Base-by-base conservation (phyloP, 176 grass and related monocot genomes). In the Oryza coarctata region DNA sequence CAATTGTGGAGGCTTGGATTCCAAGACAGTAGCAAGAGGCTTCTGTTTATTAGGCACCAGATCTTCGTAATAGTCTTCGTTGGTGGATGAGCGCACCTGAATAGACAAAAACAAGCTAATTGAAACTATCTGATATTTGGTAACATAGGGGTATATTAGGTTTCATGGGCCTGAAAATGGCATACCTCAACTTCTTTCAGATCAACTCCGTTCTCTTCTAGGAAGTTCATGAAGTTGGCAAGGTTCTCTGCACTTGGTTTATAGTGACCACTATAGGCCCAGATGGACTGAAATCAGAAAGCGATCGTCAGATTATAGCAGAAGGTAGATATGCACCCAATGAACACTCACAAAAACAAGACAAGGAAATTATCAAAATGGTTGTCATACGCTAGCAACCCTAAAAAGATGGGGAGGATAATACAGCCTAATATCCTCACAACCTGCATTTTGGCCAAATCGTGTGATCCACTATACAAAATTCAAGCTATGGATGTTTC, bases 241-340 rank as follows among this genome's bases (percentile, higher is more conserved):
- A 95, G 86, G 58, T 99, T 89, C 73, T 93, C 87, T 61, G 62
- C 83, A 11, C 81, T 93, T 30, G 93, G 96, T 74, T 87, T 92
- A 80, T 99, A 99, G 76, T 99, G 96, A 29, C 96, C 93, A 85
- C 96, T 99, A 50, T 99, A 99, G 2, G 91, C 74, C 91, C 89
- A 95, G 14, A 99, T 86, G 50, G 86, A 83, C 96, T 98, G 71
- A 45, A 77, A 67, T 33, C 68, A 74, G 7, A 63, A 34, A 29
- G 18, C 45, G 12, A 75, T 28, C 11, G 45, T 71, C 18, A 71
- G 15, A 76, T 27, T 14, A 73, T n/a, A 82, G 73, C 27, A 88
- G 26, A 68, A 60, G 25, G 55, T 0, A 57, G 7, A 1, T 2
- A 29, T 65, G 18, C n/a, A 65, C n/a, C 29, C 2, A 36, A 75